Conservation (phyloP, 129 eudicot species). For the Flaveria sonorensis region DNA sequence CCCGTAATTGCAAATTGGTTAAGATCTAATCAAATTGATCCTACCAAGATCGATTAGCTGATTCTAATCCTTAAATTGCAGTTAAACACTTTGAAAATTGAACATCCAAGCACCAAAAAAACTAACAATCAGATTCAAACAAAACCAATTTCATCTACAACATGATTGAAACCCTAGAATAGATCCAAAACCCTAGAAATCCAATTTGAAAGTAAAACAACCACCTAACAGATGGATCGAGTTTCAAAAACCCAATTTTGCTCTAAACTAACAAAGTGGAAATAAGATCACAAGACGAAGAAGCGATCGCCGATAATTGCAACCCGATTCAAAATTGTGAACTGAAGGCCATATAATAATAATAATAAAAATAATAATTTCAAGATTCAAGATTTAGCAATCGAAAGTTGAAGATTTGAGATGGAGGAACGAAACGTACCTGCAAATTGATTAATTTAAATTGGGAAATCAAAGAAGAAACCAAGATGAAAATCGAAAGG, state of each 20-base stretch:
- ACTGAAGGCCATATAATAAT: conserved; percentile 7
- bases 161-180: not conserved
- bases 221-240: conserved; percentile 20
- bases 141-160: not conserved
- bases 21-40: conserved; percentile 12
- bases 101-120: conserved; percentile 16
- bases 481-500: conserved; percentile 8
- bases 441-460: conserved; percentile 21
- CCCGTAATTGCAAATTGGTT: not conserved
- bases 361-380: too few relatives aligned
- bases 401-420: conserved; percentile 1
- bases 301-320: not conserved
- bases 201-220: not conserved
- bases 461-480: conserved; percentile 14
- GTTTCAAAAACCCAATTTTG: conserved; percentile 11
- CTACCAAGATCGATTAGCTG: not conserved
- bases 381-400: conserved; percentile 1
- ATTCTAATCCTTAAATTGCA: not conserved
- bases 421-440: conserved; percentile 22
- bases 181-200: not conserved
- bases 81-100: not conserved
- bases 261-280: not conserved
- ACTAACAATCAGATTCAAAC: not conserved
- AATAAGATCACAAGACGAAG: conserved; percentile 7
- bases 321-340: conserved; percentile 24